These are phyloP conservation scores for Gnomoniopsis smithogilvyi DNA, from an alignment of 2,329 filamentous ascomycete species.

Conservation along the genomic window DNA sequence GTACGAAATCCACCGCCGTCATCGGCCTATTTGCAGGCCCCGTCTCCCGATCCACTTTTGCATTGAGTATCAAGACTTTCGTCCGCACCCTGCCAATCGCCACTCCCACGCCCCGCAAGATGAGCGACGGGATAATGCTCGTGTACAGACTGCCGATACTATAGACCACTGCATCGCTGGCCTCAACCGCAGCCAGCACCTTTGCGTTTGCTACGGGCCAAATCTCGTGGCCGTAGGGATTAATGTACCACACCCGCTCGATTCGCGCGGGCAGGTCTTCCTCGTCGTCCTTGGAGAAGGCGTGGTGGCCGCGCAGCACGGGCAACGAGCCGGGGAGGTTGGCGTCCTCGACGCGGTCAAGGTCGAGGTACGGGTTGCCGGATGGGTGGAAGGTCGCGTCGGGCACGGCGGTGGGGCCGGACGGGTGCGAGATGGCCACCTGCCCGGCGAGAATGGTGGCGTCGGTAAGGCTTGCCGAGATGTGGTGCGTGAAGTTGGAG, in stretches of 20 bases:
- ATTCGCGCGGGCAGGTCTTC: conserved; percentile 77
- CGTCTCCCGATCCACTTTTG: conserved; percentile 80
- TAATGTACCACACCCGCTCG: conserved; percentile 90
- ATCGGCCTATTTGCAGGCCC: conserved; percentile 65
- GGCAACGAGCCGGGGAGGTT: conserved; percentile 80
- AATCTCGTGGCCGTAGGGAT: conserved; percentile 97
- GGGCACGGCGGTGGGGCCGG: conserved; percentile 55
- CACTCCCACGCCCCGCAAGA: conserved; percentile 71
- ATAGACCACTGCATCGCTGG: conserved; percentile 72
- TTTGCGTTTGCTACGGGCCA: conserved; percentile 78
- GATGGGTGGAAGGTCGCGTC: conserved; percentile 26
- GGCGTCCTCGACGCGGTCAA: conserved; percentile 73
- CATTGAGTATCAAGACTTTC: conserved; percentile 84
- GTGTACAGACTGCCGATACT: conserved; percentile 95
- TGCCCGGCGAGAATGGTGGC: conserved; percentile 82
- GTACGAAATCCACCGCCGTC: conserved; percentile 76
- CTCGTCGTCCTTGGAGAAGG: conserved; percentile 72
- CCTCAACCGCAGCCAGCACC: conserved; percentile 65
- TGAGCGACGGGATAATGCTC: conserved; percentile 77
- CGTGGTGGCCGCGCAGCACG: conserved; percentile 74
- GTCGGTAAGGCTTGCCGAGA: conserved; percentile 76
- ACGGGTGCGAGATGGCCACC: conserved; percentile 87
- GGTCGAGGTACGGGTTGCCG: conserved; percentile 43
- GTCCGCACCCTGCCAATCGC: conserved; percentile 51
- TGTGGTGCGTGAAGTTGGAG: conserved; percentile 93